Percentiles rank a stretch among this genome's conserved stretches.
Evolutionary conservation across 2,329 filamentous ascomycete genomes (phyloP).

Genomic region (Talaromyces marneffei): DNA sequence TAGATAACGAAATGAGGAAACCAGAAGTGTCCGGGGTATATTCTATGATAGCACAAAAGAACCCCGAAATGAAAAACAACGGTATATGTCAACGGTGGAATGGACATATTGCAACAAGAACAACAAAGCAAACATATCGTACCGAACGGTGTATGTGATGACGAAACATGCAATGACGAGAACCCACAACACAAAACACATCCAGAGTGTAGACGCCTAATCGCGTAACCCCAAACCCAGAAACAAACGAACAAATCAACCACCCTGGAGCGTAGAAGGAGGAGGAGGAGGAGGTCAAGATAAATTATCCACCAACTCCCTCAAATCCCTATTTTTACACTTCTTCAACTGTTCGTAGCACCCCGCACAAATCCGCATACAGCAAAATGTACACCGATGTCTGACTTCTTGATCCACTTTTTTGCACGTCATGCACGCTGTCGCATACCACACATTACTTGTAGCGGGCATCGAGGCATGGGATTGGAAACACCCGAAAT

Average conservation of each 20-base stretch:
- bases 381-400: constrained; percentile 39
- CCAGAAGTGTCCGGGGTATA: not conserved
- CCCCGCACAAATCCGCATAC: constrained; percentile 33
- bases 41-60: not conserved
- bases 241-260: not conserved
- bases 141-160: not conserved
- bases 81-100: not conserved
- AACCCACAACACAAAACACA: not conserved
- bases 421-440: constrained; percentile 41
- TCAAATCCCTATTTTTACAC: constrained; percentile 28
- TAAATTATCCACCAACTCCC: constrained; percentile 26
- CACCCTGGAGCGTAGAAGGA: not conserved
- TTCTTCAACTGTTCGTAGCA: constrained; percentile 33
- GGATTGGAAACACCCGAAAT: constrained; percentile 36
- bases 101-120: not conserved
- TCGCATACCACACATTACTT: constrained; percentile 36
- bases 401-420: constrained; percentile 34
- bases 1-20: not conserved
- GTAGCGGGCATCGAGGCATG: constrained; percentile 32
- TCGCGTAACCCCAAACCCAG: not conserved
- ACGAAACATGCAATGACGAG: not conserved
- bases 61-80: not conserved
- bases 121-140: not conserved
- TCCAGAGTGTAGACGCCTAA: not conserved
- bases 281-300: not conserved